These are phyloP conservation scores for Boeremia lycopersici DNA, from an alignment of 2,329 filamentous ascomycete species.

Conservation along the genomic window DNA sequence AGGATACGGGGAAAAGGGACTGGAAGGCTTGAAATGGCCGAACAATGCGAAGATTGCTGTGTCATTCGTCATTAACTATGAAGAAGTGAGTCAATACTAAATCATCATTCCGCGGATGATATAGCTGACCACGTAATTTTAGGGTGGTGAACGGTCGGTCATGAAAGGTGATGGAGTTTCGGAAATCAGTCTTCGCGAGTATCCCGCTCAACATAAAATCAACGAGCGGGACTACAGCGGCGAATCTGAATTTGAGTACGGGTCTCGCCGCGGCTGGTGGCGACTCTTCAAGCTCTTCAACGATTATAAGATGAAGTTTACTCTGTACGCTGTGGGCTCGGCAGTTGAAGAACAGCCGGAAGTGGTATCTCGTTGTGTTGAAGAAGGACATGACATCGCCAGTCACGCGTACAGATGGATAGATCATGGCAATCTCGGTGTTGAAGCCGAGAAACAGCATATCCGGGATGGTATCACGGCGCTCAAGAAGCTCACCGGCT, in stretches of 20 bases:
- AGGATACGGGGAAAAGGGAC: constrained; percentile 51
- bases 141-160: constrained; percentile 10
- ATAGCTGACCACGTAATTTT: neutral
- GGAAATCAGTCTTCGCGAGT: constrained; percentile 45
- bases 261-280: constrained; percentile 58
- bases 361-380: constrained; percentile 55
- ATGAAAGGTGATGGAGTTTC: constrained; percentile 42
- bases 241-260: constrained; percentile 61
- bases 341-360: constrained; percentile 57
- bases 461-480: constrained; percentile 33
- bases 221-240: constrained; percentile 55
- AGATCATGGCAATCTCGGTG: constrained; percentile 55
- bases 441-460: constrained; percentile 57
- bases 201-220: constrained; percentile 41
- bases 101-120: neutral
- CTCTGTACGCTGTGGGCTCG: constrained; percentile 57
- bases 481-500: constrained; percentile 6
- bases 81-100: neutral
- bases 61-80: constrained; percentile 42
- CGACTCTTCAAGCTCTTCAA: constrained; percentile 58
- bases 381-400: constrained; percentile 59
- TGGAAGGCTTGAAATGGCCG: constrained; percentile 44
- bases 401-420: constrained; percentile 59
- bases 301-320: constrained; percentile 57
- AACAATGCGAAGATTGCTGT: constrained; percentile 39